A percentile compares a stretch with the other conserved stretches of the same genome.
Evolutionary conservation across 176 grass and related monocot genomes (phyloP).

Genomic region (Cenchrus fungigraminus): DNA sequence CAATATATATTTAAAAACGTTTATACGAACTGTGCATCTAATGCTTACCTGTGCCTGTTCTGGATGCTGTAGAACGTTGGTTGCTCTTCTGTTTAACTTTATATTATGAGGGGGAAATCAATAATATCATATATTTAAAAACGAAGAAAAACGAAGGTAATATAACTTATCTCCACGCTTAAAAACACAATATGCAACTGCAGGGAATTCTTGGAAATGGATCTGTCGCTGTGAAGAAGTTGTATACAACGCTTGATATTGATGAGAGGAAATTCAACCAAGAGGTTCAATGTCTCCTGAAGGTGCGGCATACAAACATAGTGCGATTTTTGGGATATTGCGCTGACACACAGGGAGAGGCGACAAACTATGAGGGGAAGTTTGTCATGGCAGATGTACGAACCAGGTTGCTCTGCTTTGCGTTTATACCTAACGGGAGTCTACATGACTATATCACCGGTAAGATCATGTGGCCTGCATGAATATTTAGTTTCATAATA

Average conservation of each 20-base stretch:
- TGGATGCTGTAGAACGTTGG: too few species aligned
- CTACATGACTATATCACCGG: not conserved
- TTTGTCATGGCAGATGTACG: conserved; percentile 2
- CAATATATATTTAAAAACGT: too few species aligned
- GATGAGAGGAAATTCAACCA: not conserved
- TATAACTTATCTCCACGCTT: not conserved
- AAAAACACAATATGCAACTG: not conserved
- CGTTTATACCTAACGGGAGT: not conserved
- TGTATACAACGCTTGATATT: not conserved
- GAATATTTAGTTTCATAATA: too few species aligned
- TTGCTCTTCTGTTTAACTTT: too few species aligned
- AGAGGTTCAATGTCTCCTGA: not conserved
- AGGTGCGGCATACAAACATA: not conserved
- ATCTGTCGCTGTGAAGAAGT: not conserved
- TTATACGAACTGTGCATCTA: too few species aligned
- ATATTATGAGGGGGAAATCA: too few species aligned
- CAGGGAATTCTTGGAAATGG: not conserved
- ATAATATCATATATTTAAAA: too few species aligned
- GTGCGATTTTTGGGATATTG: conserved; percentile 18
- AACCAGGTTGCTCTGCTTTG: not conserved
- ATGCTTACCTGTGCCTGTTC: too few species aligned
- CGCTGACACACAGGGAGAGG: not conserved
- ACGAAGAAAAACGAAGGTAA: too few species aligned
- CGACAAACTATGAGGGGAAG: not conserved
- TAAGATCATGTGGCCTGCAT: not conserved